phyloP scores from a whole-genome alignment of 805 yeast species.

The Candida multigemmis region DNA sequence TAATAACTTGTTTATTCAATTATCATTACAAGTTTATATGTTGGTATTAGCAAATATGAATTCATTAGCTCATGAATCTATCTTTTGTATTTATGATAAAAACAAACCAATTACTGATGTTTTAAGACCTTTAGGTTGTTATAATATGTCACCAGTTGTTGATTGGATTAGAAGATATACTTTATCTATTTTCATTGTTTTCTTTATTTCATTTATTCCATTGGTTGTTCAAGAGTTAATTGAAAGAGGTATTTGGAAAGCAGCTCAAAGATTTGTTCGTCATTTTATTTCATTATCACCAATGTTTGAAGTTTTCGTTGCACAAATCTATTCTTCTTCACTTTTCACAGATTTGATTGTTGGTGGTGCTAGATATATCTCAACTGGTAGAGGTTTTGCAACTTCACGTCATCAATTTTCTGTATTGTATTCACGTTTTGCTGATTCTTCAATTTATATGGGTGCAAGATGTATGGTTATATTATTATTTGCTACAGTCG shows the following conservation, averaged over 20 bases:
- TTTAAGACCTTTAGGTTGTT: conserved; percentile 60
- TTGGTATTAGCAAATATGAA: conserved; percentile 57
- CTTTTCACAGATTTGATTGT: conserved; percentile 57
- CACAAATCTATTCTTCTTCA: conserved; percentile 67
- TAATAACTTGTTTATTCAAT: conserved; percentile 65
- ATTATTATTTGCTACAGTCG: conserved; percentile 62
- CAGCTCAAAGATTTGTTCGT: conserved; percentile 51
- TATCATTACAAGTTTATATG: conserved; percentile 48
- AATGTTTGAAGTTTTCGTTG: conserved; percentile 70
- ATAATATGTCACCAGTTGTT: conserved; percentile 59
- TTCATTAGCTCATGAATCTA: conserved; percentile 51
- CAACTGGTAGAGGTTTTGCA: conserved; percentile 80
- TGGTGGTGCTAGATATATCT: conserved; percentile 77
- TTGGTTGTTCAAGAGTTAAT: conserved; percentile 68
- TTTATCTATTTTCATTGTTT: conserved; percentile 65
- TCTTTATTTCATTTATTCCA: conserved; percentile 67
- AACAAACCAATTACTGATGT: conserved; percentile 53
- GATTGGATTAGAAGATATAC: conserved; percentile 71
- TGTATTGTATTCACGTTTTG: conserved; percentile 59
- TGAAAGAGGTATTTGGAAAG: conserved; percentile 69
- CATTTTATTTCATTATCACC: conserved; percentile 70
- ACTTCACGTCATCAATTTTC: conserved; percentile 62
- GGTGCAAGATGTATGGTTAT: conserved; percentile 73
- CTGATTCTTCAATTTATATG: conserved; percentile 74
- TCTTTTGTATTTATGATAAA: conserved; percentile 52